phyloP scores from a whole-genome alignment of 306 rosid genomes.

The Trichosanthes cucumerina region DNA sequence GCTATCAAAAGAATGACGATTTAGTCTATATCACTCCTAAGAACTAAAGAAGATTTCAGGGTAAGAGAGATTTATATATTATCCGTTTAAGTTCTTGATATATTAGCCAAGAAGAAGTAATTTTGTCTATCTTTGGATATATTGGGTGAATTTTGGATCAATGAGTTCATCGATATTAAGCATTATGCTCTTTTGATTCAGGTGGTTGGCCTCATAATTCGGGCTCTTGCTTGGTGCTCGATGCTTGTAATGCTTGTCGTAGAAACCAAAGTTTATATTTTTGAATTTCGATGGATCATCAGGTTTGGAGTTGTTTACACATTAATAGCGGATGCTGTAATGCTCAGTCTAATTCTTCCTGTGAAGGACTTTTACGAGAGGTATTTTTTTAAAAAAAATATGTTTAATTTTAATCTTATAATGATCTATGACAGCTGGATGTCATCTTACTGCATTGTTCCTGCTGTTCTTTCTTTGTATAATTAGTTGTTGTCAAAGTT shows the following conservation, averaged over 20 bases:
- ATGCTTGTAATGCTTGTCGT: slow-evolving; percentile 62
- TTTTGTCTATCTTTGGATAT: background rate
- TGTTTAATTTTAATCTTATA: background rate
- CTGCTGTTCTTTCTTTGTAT: background rate
- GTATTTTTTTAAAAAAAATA: slow-evolving; percentile 25
- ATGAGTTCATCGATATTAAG: background rate
- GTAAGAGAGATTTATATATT: background rate
- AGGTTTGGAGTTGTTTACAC: slow-evolving; percentile 70
- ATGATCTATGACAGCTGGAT: background rate
- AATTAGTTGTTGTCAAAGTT: background rate
- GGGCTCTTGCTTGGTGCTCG: slow-evolving; percentile 72
- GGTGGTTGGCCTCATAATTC: slow-evolving; percentile 46
- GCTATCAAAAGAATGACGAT: background rate
- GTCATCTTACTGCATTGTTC: background rate
- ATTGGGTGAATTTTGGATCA: background rate
- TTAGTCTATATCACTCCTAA: background rate
- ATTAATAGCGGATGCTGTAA: slow-evolving; percentile 62
- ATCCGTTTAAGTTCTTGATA: background rate
- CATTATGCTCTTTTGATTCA: slow-evolving; percentile 23
- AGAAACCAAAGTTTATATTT: slow-evolving; percentile 70
- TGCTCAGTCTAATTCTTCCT: slow-evolving; percentile 69
- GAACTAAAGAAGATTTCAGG: background rate
- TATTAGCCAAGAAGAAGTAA: background rate
- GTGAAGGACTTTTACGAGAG: slow-evolving; percentile 53
- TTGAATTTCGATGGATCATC: slow-evolving; percentile 77